These are phyloP conservation scores for Auricularia heimuer DNA, from an alignment of 768 basidiomycete genomes.

Conservation along the genomic window DNA sequence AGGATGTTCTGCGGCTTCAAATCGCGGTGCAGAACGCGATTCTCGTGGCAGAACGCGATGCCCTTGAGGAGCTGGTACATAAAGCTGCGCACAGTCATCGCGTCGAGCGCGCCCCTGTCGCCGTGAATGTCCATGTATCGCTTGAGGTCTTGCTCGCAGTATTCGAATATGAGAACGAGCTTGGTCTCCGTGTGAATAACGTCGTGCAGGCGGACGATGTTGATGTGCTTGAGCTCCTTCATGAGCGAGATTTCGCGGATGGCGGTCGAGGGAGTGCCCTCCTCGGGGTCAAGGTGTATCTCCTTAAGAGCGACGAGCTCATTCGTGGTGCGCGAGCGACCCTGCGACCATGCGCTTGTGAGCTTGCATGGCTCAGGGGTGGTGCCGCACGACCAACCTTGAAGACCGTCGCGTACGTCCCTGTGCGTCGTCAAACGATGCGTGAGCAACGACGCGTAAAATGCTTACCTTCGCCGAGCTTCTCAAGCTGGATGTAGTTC, in stretches of 20 bases:
- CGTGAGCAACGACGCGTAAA: background rate
- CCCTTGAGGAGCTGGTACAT: slow-evolving; percentile 97
- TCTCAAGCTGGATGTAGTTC: slow-evolving; percentile 58
- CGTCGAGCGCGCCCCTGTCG: slow-evolving; percentile 85
- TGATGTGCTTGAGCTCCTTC: slow-evolving; percentile 99
- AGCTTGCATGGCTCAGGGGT: background rate
- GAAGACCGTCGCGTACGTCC: slow-evolving; percentile 95
- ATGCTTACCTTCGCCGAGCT: slow-evolving; percentile 49
- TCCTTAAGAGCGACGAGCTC: slow-evolving; percentile 98
- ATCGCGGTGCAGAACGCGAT: slow-evolving; percentile 94
- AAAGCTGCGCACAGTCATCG: slow-evolving; percentile 79
- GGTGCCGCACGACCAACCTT: slow-evolving; percentile 47
- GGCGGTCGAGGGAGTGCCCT: slow-evolving; percentile 96
- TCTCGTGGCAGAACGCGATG: slow-evolving; percentile 97
- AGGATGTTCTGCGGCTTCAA: slow-evolving; percentile 97
- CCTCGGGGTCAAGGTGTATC: slow-evolving; percentile 98
- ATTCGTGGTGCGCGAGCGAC: slow-evolving; percentile 93
- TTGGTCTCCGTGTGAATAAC: slow-evolving; percentile 99
- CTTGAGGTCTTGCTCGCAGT: slow-evolving; percentile 95
- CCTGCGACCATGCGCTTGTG: slow-evolving; percentile 33
- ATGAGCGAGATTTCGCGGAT: slow-evolving; percentile 98
- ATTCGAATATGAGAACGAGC: slow-evolving; percentile 96
- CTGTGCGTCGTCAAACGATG: slow-evolving; percentile 20
- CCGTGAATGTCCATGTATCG: slow-evolving; percentile 99
- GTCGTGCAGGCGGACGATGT: slow-evolving; percentile 96